Base-by-base conservation (phyloP, 768 basidiomycete genomes). In the Brasilioporus rufonigricans region DNA sequence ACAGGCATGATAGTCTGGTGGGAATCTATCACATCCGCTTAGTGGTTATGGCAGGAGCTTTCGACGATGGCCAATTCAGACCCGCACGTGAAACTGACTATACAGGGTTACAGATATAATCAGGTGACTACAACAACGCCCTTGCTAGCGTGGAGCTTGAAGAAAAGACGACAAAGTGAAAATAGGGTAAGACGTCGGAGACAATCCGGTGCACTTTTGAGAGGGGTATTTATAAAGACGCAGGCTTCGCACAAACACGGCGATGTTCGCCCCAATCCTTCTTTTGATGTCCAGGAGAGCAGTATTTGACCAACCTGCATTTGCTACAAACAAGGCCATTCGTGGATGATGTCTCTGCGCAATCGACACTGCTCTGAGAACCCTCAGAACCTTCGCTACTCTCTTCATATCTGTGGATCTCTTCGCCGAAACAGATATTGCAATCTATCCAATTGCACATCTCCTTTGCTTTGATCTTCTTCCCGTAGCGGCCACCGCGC, bases 391-490 rank as follows among this genome's bases (percentile, higher is more conserved):
- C 74, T 57, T 77, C 77, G 41, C 69, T 76, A 56, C 75, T 75
- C 41, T 71, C 73, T 3, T 65, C 63, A 36, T 67, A 64, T 43
- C 61, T 61, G 38, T 47, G 67, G 14, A 26, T 48, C 31, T 79
- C 78, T 45, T 81, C 82, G 50, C 74, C 72, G 62, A 89, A 89
- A 55, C 76, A 76, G 32, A 83, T 75, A 57, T 81, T 75, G 63
- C 88, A 90, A 61, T 88, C 87, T 50, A 89, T 85, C 88, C 88
- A 90, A 62, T 90, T 90, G 70, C 88, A 90, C 86, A 90, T 88
- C 67, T 86, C 81, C 57, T 74, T 77, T 31, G 76, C 64, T 59
- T 77, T 80, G 12, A 85, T 70, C 48, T 76, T 77, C 61, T 74
- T 81, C 46, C 77, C 77, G 47, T 60, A 76, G 59, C 73, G 76